A percentile compares a stretch with the other conserved stretches of the same genome.
Evolutionary conservation across 345 rosid genomes (phyloP).

Genomic region (Linum trigynum): DNA sequence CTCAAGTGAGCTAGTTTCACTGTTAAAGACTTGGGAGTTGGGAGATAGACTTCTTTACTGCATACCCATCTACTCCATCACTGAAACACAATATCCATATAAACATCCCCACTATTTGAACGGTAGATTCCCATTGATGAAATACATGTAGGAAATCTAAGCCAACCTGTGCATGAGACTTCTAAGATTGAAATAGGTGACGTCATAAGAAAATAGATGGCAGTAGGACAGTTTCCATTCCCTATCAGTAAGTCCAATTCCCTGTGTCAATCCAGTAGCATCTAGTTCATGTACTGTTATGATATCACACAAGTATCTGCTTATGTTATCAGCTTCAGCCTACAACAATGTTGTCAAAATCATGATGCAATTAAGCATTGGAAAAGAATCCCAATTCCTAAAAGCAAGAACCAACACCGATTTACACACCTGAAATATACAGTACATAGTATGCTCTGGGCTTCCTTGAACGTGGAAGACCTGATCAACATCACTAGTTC

Average conservation of each 20-base stretch:
- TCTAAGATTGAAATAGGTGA: slow-evolving; percentile 73
- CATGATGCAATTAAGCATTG: background rate
- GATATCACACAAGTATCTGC: slow-evolving; percentile 63
- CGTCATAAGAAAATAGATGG: slow-evolving; percentile 72
- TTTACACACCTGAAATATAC: slow-evolving; percentile 78
- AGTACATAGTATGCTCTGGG: slow-evolving; percentile 75
- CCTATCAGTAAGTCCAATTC: slow-evolving; percentile 92
- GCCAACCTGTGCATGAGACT: slow-evolving; percentile 80
- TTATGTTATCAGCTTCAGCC: slow-evolving; percentile 74
- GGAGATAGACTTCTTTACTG: slow-evolving; percentile 65
- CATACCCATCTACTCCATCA: slow-evolving; percentile 92
- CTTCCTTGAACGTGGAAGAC: slow-evolving; percentile 58
- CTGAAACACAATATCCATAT: slow-evolving; percentile 30
- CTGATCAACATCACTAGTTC: slow-evolving; percentile 58
- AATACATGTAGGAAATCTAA: background rate
- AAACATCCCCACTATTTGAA: slow-evolving; percentile 14
- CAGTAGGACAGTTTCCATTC: slow-evolving; percentile 79
- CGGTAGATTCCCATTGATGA: slow-evolving; percentile 1
- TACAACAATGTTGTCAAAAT: slow-evolving; percentile 28
- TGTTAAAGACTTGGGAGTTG: slow-evolving; percentile 59
- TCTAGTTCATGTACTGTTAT: slow-evolving; percentile 8
- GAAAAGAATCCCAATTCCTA: background rate
- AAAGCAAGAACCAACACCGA: background rate
- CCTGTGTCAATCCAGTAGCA: slow-evolving; percentile 34
- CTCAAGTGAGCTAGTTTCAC: slow-evolving; percentile 33